Evolutionary conservation across 257 asterid species (phyloP).

Genomic region (Petunia axillaris): DNA sequence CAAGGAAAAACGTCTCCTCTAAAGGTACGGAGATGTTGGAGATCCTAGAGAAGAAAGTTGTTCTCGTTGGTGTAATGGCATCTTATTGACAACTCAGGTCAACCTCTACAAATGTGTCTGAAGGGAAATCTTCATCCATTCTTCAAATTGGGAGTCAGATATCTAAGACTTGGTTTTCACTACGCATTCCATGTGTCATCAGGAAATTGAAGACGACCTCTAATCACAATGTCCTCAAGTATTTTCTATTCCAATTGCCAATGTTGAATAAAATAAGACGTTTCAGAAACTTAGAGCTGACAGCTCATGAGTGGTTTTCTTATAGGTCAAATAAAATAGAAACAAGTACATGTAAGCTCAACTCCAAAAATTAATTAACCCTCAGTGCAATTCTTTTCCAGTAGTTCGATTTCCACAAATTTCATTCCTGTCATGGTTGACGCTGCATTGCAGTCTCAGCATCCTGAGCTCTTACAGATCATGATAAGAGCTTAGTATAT

Average conservation of each 20-base stretch:
- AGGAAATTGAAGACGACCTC: neutral
- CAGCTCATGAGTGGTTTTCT: neutral
- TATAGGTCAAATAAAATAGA: neutral
- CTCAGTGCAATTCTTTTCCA: neutral
- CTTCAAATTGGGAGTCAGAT: neutral
- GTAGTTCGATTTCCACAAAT: slow-evolving; percentile 2
- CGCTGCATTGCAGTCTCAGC: neutral
- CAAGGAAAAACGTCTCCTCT: neutral
- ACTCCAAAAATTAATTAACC: neutral
- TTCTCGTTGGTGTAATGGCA: neutral
- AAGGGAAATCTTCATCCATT: slow-evolving; percentile 10
- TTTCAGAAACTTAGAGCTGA: neutral
- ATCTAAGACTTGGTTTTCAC: slow-evolving; percentile 19
- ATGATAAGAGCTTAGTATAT: neutral
- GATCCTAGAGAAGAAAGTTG: slow-evolving; percentile 14
- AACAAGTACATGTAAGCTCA: slow-evolving; percentile 6
- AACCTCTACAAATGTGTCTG: neutral
- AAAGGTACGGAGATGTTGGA: neutral
- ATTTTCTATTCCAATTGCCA: neutral
- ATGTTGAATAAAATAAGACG: neutral
- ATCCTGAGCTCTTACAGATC: slow-evolving; percentile 9
- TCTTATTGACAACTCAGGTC: neutral
- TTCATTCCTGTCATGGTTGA: neutral
- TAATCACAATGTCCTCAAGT: slow-evolving; percentile 1
- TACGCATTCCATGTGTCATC: neutral